A percentile compares a stretch with the other conserved stretches of the same genome.
phyloP scores from a whole-genome alignment of 495 filamentous ascomycete genomes.

The Podospora pseudoanserina region DNA sequence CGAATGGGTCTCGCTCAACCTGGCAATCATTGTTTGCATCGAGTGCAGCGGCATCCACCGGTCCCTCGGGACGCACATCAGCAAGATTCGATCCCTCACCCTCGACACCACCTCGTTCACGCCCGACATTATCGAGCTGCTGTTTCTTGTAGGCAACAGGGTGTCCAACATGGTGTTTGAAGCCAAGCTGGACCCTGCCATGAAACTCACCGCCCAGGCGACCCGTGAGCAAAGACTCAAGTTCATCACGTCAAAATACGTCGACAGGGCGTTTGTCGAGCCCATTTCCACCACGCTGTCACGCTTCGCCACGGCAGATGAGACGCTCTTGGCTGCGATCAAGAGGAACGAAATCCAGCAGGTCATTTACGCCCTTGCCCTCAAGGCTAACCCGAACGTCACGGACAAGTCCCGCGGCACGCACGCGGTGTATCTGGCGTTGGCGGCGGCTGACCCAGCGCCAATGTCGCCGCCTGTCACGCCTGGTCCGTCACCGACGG shows the following conservation, averaged over 20 bases:
- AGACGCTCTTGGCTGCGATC: slow-evolving; percentile 86
- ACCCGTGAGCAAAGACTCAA: slow-evolving; percentile 83
- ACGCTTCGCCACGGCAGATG: slow-evolving; percentile 75
- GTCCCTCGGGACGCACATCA: slow-evolving; percentile 94
- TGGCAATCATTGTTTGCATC: slow-evolving; percentile 94
- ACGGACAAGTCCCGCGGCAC: slow-evolving; percentile 83
- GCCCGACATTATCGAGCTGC: slow-evolving; percentile 90
- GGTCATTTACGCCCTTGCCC: slow-evolving; percentile 84
- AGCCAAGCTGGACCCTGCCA: slow-evolving; percentile 66
- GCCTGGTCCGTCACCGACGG: slow-evolving; percentile 25
- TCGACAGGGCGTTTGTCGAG: slow-evolving; percentile 75
- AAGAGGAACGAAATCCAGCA: slow-evolving; percentile 92
- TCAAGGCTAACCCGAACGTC: slow-evolving; percentile 83
- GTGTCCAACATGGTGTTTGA: slow-evolving; percentile 98
- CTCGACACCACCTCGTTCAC: slow-evolving; percentile 95
- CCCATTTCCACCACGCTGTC: slow-evolving; percentile 71
- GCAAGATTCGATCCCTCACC: slow-evolving; percentile 93
- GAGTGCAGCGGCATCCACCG: slow-evolving; percentile 98
- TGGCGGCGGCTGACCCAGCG: slow-evolving; percentile 91
- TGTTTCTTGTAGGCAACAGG: slow-evolving; percentile 87
- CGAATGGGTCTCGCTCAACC: slow-evolving; percentile 98
- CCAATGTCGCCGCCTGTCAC: slow-evolving; percentile 48
- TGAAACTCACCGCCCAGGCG: slow-evolving; percentile 70
- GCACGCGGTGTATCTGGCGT: slow-evolving; percentile 82
- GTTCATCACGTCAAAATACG: slow-evolving; percentile 95